A percentile compares a stretch with the other conserved stretches of the same genome.
These are phyloP conservation scores for Boletus rex-veris DNA, from an alignment of 768 basidiomycete species.

Conservation along the genomic window DNA sequence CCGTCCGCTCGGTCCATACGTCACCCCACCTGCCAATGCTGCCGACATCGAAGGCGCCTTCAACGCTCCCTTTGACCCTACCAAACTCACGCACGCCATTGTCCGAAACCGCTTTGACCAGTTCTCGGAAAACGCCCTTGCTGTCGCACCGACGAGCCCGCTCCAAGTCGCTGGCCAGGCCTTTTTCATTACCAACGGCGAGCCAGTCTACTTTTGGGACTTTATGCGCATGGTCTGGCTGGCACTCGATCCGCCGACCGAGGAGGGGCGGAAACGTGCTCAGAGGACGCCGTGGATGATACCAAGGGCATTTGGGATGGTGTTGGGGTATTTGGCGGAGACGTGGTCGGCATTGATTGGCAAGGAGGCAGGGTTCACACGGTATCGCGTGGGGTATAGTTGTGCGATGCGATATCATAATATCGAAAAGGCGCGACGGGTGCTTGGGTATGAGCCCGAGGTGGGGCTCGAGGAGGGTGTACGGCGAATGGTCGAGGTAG, in stretches of 20 bases:
- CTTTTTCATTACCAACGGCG: slow-evolving; percentile 97
- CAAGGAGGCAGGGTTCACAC: slow-evolving; percentile 81
- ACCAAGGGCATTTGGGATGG: slow-evolving; percentile 61
- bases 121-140: slow-evolving; percentile 57
- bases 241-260: slow-evolving; percentile 50
- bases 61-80: slow-evolving; percentile 40
- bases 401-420: slow-evolving; percentile 86
- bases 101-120: slow-evolving; percentile 81
- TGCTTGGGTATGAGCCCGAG: slow-evolving; percentile 91
- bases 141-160: slow-evolving; percentile 48
- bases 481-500: slow-evolving; percentile 68
- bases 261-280: slow-evolving; percentile 41
- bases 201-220: slow-evolving; percentile 97
- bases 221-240: slow-evolving; percentile 80
- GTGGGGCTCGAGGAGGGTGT: slow-evolving; percentile 89
- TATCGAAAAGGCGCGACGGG: slow-evolving; percentile 86
- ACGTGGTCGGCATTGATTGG: slow-evolving; percentile 69
- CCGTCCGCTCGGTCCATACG: slow-evolving; percentile 80
- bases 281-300: slow-evolving; percentile 44
- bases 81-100: slow-evolving; percentile 47
- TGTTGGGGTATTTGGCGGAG: slow-evolving; percentile 71
- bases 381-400: slow-evolving; percentile 76
- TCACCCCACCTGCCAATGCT: slow-evolving; percentile 57
- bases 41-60: slow-evolving; percentile 56
- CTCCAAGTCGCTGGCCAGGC: slow-evolving; percentile 87